phyloP scores from a whole-genome alignment of 805 yeast species.

The Pichia kluyveri region DNA sequence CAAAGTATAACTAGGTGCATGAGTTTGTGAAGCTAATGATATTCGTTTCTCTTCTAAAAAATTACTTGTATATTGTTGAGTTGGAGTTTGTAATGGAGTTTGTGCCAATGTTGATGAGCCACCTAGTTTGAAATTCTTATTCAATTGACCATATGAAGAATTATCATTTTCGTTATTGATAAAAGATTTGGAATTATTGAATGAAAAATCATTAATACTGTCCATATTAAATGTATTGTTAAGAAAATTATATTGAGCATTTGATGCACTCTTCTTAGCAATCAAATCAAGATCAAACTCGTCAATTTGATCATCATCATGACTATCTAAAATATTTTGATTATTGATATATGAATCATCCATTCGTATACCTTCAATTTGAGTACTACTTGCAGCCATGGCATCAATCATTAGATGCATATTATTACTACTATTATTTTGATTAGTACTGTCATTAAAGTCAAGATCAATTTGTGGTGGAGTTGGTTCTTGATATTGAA shows the following conservation, averaged over 20 bases:
- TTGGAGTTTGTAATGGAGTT: slow-evolving; percentile 12
- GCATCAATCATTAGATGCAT: background rate
- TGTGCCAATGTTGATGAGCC: slow-evolving; percentile 5
- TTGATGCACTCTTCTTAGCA: background rate
- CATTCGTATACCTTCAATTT: background rate
- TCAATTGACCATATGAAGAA: slow-evolving; percentile 18
- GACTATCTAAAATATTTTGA: background rate
- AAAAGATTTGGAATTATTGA: background rate
- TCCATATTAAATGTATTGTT: background rate
- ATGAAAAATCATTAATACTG: background rate
- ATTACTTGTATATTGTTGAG: slow-evolving; percentile 19
- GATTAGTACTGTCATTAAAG: background rate
- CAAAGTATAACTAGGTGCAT: slow-evolving; percentile 70
- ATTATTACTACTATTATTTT: background rate
- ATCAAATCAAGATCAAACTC: background rate
- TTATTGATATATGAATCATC: background rate
- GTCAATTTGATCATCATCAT: background rate
- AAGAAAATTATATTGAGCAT: background rate
- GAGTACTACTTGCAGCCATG: background rate
- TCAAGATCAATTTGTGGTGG: background rate
- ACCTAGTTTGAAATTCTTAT: slow-evolving; percentile 21
- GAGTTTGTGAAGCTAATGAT: slow-evolving; percentile 33
- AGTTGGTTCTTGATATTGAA: background rate
- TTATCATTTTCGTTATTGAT: background rate
- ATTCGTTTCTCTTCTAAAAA: background rate